These are phyloP conservation scores for Alloteropsis semialata DNA, from an alignment of 176 grass and related monocot species.

Conservation along the genomic window DNA sequence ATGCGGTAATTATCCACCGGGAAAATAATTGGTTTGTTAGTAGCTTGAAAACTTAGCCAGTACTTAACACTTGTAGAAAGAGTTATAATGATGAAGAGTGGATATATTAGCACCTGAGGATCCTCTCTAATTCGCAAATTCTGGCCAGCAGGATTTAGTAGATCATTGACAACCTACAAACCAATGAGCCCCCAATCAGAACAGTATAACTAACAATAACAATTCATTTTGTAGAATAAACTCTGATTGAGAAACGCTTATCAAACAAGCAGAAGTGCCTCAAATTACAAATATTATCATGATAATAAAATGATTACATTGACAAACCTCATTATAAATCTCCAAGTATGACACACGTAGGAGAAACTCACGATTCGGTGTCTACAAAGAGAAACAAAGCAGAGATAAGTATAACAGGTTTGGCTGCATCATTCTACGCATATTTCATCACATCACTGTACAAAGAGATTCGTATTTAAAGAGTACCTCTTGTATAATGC, in stretches of 20 bases:
- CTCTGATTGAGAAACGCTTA: not conserved
- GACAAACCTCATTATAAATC: slow-evolving; percentile 99
- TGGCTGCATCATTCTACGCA: not conserved
- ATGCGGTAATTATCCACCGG: not conserved
- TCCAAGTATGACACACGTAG: slow-evolving; percentile 98
- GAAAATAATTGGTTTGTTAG: slow-evolving; percentile 15
- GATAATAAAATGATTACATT: not conserved
- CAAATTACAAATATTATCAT: slow-evolving; percentile 20
- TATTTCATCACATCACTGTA: not conserved
- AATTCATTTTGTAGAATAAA: slow-evolving; percentile 3
- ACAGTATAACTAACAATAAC: not conserved
- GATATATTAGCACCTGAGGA: slow-evolving; percentile 68
- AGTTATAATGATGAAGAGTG: slow-evolving; percentile 21
- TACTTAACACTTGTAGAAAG: not conserved
- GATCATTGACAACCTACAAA: slow-evolving; percentile 93
- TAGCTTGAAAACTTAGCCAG: slow-evolving; percentile 10
- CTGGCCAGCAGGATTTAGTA: slow-evolving; percentile 96
- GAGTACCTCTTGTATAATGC: slow-evolving; percentile 97
- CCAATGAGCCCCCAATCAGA: slow-evolving; percentile 23
- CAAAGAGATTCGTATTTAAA: slow-evolving; percentile 13
- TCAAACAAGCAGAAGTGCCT: not conserved
- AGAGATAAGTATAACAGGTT: slow-evolving; percentile 10
- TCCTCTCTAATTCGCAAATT: slow-evolving; percentile 97
- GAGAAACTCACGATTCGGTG: slow-evolving; percentile 92
- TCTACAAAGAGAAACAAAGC: slow-evolving; percentile 50